Base-by-base conservation (phyloP, 2,329 filamentous ascomycete species). In the Sphaerostilbella broomeana region DNA sequence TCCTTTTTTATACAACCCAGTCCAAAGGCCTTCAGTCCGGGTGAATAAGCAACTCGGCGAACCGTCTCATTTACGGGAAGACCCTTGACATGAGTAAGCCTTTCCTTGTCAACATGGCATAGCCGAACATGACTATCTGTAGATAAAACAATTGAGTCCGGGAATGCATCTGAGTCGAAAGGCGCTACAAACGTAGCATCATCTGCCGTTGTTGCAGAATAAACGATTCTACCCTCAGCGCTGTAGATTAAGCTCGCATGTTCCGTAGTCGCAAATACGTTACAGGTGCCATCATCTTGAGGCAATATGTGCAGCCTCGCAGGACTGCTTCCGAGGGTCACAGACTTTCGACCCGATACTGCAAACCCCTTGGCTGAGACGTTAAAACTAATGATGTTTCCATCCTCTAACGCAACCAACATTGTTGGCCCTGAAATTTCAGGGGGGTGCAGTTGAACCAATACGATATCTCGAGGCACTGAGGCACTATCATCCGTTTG, bases 221-320 rank as follows among this genome's bases (percentile, higher is more conserved):
- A 98, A 1, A 95, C 79, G 27, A 95, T 83, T 16, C 89, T 77
- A 1, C 85, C 86, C 56, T 95, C 88, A 0, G 81, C 80, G 7
- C 84, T 85, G 56, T 98, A 95, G 34, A 98, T 95, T 39, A 98
- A 64, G 47, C 86, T 95, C 0, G 92, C 86, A 55, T 95, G 87
- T 53, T 98, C 92, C 42, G 88, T 95, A 0, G 87, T 94, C 1
- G 88, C 87, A 57, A 98, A 94, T 1, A 98, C 81, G 51, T 85
- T 94, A 56, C 74, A 84, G 1, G 86, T 65, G 0, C 75, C 77
- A 33, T 81, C 68, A 1, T 69, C 69, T 35, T 81, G 75, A 0
- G 88, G 86, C 2, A 98, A 65, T 16, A 84, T 70, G 43, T 90
- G 84, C 51, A 98, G 81, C 11, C 77, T 79, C 2, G 90, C 85